Base-by-base conservation (phyloP, 225 moss, liverwort and hornwort genomes). In the Pseudisothecium myosuroides region DNA sequence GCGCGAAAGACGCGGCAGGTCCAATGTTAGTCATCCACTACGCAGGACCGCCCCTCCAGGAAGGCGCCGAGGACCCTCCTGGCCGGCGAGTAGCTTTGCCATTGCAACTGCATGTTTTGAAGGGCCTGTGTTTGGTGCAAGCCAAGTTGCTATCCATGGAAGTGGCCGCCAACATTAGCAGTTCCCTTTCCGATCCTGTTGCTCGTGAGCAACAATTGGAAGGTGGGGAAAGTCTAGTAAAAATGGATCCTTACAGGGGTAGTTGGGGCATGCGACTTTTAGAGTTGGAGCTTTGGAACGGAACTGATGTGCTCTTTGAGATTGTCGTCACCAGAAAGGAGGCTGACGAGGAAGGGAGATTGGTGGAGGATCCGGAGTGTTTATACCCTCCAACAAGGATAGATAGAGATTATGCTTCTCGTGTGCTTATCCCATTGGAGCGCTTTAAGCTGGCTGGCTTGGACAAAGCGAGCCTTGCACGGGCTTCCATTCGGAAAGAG, bases 11-110 rank as follows among this genome's bases (percentile, higher is more conserved):
- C 64, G 91, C 93, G 49, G 95, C 96, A 45, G 96, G 91, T 92
- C 96, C 99, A 37, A 95, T 96, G 95, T 86, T 99, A 85, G 99
- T 97, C 63, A 96, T 99, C 88, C 97, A 99, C 90, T 99, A 99
- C 90, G 96, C 97, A 85, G 98, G 98, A 63, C 94, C 94, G 36
- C 87, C 96, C 49, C 87, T 91, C 67, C 83, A 88, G 93, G 93
- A 94, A 89, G 94, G 94, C 78, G 91, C 94, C 54, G 89, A 95
- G 60, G 88, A 93, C 90, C 95, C 99, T 92, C 97, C 97, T 82
- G 99, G 99, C 59, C 92, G 99, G 81, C 86, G 97, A 89, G 93
- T 99, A 68, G 96, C 95, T 68, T 93, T 99, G 89, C 99, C 99
- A 47, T 89, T 99, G 90, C 96, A 97, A 87, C 90, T 99, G 63